Evolutionary conservation across 164 flowering plant genomes (phyloP).

Genomic region (Annona squamosa): DNA sequence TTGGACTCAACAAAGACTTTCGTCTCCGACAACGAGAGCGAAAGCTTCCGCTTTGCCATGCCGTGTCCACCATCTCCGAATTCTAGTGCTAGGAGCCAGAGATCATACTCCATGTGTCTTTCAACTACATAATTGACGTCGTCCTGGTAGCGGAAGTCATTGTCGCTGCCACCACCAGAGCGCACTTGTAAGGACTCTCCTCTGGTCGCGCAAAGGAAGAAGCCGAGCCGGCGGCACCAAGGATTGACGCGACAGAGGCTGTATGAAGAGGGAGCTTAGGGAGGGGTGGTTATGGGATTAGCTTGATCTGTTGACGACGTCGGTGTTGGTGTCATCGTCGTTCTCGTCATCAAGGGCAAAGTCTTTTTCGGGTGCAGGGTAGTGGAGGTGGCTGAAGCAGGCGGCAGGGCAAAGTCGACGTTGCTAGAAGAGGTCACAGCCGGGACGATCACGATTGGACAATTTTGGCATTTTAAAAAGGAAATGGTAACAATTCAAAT

Average conservation of each 20-base stretch:
- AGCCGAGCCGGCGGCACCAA: slow-evolving; percentile 10
- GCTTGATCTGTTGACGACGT: slow-evolving; percentile 30
- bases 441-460: slow-evolving; percentile 37
- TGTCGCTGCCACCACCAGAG: slow-evolving; percentile 3
- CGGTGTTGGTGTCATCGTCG: slow-evolving; percentile 29
- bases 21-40: slow-evolving; percentile 23
- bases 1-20: neutral
- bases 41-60: slow-evolving; percentile 49
- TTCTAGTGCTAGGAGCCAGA: slow-evolving; percentile 1
- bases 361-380: slow-evolving; percentile 62
- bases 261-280: slow-evolving; percentile 17
- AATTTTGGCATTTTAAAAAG: too few species aligned
- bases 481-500: too few species aligned
- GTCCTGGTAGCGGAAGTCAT: slow-evolving; percentile 34
- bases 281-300: slow-evolving; percentile 36
- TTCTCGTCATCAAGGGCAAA: slow-evolving; percentile 34
- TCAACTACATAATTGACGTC: slow-evolving; percentile 60
- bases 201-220: slow-evolving; percentile 4
- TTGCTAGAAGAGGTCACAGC: slow-evolving; percentile 17
- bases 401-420: slow-evolving; percentile 32
- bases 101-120: slow-evolving; percentile 77
- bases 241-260: slow-evolving; percentile 26
- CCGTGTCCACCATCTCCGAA: slow-evolving; percentile 51
- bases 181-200: slow-evolving; percentile 1
- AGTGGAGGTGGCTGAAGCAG: slow-evolving; percentile 17